Base-by-base conservation (phyloP, 257 asterid species). In the Jacaranda mimosifolia region DNA sequence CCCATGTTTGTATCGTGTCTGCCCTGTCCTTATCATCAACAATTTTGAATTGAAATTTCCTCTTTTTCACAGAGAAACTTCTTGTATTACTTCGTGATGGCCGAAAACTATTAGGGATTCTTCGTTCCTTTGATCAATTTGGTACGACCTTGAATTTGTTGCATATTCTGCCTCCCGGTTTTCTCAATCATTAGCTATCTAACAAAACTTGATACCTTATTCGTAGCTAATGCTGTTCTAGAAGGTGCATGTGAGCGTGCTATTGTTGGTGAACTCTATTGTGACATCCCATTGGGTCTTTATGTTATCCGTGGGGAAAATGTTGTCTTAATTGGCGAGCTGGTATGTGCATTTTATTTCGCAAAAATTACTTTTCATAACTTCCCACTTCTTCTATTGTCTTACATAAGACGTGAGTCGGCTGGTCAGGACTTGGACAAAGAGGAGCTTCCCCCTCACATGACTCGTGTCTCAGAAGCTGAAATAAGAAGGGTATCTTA, bases 261-360 rank as follows among this genome's bases (percentile, higher is more conserved):
- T 46, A 96, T 96, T 83, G 98, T 93, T 60, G 99, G 98, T 40
- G 91, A 91, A 48, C 88, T 89, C 15, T 96, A 87, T 80, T 93
- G 97, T 74, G 99, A 96, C 84, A 85, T 96, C 80, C 97, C 96
- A 45, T 83, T 96, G 86, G 99, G 99, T 70, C 85, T 96, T 18
- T 96, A 96, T 64, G 88, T 96, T 21, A 96, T 96, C 78, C 97
- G 99, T 55, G 98, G 99, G 71, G 99, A 96, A 80, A 96, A 93
- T 74, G 99, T 93, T 49, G 98, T 93, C 73, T 86, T 96, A 77
- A 93, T 96, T 7, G 99, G 99, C 75, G 99, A 96, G 79, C 93
- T 96, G 94, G 99, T 96, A 91, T 46, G 79, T 32, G 6, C 7
- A 21, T 15, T 14, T 70, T 48, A 53, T 39, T 77, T 51, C 19